Base-by-base conservation (phyloP, 805 yeast species). In the Groenewaldozyma salmanticensis region DNA sequence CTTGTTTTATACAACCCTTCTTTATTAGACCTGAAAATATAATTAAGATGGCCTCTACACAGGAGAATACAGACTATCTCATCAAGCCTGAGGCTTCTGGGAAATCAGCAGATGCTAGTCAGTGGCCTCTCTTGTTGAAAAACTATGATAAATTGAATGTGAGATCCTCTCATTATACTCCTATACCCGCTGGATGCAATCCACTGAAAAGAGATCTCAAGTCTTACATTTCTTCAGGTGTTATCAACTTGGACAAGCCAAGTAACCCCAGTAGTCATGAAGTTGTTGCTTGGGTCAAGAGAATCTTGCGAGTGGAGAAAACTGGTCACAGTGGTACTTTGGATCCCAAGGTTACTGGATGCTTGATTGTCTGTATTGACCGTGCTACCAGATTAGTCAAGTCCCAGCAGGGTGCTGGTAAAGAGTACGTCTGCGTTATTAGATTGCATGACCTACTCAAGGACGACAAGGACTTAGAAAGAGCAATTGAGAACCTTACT, bases 331-430 rank as follows among this genome's bases (percentile, higher is more conserved):
- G 96, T 41, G 98, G 98, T 70, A 92, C 98, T 51, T 75, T 92
- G 64, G 98, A 92, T 72, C 98, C 98, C 51, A 85, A 85, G 66
- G 98, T 92, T 59, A 92, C 98, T 38, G 98, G 98, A 52, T 92
- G 98, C 73, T 74, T 92, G 63, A 92, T 92, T 64, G 98, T 92
- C 47, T 92, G 98, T 76, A 75, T 92, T 52, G 98, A 92, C 67
- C 79, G 96, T 64, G 98, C 98, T 45, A 92, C 98, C 42, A 80
- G 98, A 68, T 74, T 92, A 60, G 98, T 92, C 53, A 92, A 92
- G 67, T 85, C 96, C 42, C 98, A 92, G 71, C 98, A 92, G 68
- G 97, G 97, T 70, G 98, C 98, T 36, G 98, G 98, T 75, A 92
- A 92, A 66, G 98, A 92, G 79, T 92, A 92, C 69, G 98, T 92